phyloP scores from a whole-genome alignment of 768 basidiomycete species.

The Dacryopinax spathularia region DNA sequence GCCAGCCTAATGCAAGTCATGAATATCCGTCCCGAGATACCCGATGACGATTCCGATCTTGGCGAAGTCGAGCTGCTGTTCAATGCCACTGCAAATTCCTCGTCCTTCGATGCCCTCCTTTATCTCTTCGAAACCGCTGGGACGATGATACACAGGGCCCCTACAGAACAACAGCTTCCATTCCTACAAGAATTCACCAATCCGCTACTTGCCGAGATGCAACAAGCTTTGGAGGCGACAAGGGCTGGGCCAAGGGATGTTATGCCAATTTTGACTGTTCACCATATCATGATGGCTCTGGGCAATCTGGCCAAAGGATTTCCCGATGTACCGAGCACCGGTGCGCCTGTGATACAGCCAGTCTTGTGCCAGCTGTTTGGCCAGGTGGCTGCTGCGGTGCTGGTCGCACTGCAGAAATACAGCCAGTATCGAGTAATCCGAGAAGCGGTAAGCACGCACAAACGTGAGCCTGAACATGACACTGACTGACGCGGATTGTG shows the following conservation, averaged over 20 bases:
- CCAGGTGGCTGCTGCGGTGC: constrained; percentile 70
- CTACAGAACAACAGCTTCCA: constrained; percentile 50
- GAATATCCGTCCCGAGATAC: constrained; percentile 56
- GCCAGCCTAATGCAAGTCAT: constrained; percentile 65
- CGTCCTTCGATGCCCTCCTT: constrained; percentile 73
- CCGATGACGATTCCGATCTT: constrained; percentile 58
- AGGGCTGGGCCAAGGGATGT: constrained; percentile 49
- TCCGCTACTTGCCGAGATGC: constrained; percentile 65
- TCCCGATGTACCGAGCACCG: constrained; percentile 68
- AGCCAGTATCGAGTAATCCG: constrained; percentile 74
- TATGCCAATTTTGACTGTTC: constrained; percentile 69
- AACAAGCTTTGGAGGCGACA: constrained; percentile 37
- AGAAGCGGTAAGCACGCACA: constrained; percentile 57
- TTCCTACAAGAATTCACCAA: constrained; percentile 64
- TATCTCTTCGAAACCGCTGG: constrained; percentile 91
- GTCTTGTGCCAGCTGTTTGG: constrained; percentile 61
- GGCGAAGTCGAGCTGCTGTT: constrained; percentile 41
- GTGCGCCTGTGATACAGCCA: constrained; percentile 52
- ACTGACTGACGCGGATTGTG: neutral
- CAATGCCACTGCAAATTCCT: constrained; percentile 62
- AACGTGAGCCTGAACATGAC: neutral
- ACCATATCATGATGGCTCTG: constrained; percentile 87
- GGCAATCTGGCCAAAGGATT: constrained; percentile 94
- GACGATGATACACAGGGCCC: constrained; percentile 57
- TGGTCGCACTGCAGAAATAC: constrained; percentile 79